These are phyloP conservation scores for Begonia peltatifolia DNA, from an alignment of 306 rosid species.

Conservation along the genomic window DNA sequence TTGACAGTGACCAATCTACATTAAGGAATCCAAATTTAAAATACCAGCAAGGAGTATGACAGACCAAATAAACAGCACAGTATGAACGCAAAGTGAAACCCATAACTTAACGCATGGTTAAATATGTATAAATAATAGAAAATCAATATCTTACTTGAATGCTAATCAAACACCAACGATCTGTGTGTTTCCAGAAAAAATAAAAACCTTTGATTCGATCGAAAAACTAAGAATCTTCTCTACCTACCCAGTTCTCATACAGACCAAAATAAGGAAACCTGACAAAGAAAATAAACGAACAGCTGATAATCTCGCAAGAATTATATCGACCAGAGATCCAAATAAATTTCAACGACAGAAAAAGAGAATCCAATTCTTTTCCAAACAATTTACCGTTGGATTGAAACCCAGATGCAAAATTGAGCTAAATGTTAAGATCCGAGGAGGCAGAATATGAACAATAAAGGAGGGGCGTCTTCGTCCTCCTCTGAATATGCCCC, in stretches of 20 bases:
- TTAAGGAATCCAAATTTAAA: too few relatives aligned
- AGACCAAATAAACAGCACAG: not conserved
- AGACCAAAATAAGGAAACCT: constrained; percentile 29
- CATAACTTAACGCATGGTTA: not conserved
- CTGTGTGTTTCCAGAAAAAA: too few relatives aligned
- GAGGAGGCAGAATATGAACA: constrained; percentile 4
- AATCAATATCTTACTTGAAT: constrained; percentile 15
- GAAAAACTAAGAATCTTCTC: constrained; percentile 43
- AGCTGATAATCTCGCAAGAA: too few relatives aligned
- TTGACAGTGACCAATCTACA: too few relatives aligned
- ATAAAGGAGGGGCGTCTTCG: not conserved
- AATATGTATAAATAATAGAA: not conserved
- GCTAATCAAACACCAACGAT: constrained; percentile 19
- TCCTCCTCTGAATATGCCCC: too few relatives aligned
- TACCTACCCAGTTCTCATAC: constrained; percentile 33
- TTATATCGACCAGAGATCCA: too few relatives aligned
- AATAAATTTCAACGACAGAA: too few relatives aligned
- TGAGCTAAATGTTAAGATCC: constrained; percentile 47
- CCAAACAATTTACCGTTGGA: constrained; percentile 6
- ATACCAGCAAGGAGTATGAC: too few relatives aligned
- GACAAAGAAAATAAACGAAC: constrained; percentile 6
- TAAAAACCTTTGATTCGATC: constrained; percentile 29
- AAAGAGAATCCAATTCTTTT: too few relatives aligned
- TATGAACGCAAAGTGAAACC: not conserved
- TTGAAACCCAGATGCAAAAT: constrained; percentile 59